A percentile compares a stretch with the other conserved stretches of the same genome.
phyloP scores from a whole-genome alignment of 2,329 filamentous ascomycete species.

The Raffaelea ambrosiae region DNA sequence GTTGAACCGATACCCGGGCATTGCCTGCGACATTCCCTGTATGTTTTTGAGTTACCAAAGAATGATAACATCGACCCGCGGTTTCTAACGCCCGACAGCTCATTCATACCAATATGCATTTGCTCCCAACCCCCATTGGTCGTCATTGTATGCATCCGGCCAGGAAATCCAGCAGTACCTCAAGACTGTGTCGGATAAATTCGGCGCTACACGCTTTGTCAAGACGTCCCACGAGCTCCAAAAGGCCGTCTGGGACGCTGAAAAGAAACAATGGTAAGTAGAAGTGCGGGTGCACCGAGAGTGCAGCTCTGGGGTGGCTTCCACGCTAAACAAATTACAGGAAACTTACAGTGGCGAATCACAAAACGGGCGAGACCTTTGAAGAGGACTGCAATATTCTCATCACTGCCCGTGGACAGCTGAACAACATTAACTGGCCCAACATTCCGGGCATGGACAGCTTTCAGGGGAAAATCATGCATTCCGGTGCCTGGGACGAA shows the following conservation, averaged over 20 bases:
- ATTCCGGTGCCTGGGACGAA: slow-evolving; percentile 37
- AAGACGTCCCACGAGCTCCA: slow-evolving; percentile 32
- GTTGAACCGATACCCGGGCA: slow-evolving; percentile 24
- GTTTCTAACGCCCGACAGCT: slow-evolving; percentile 15
- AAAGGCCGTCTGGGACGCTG: slow-evolving; percentile 30
- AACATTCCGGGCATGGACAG: slow-evolving; percentile 30
- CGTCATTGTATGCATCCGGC: slow-evolving; percentile 38
- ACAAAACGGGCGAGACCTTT: slow-evolving; percentile 25
- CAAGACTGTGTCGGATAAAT: slow-evolving; percentile 35
- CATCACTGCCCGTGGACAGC: slow-evolving; percentile 31
- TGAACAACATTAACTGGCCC: slow-evolving; percentile 35
- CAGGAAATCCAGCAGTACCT: slow-evolving; percentile 42
- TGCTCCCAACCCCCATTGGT: slow-evolving; percentile 47
- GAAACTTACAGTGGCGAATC: slow-evolving; percentile 24
- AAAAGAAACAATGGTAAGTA: slow-evolving; percentile 27
- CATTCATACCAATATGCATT: slow-evolving; percentile 50
- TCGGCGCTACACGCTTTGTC: slow-evolving; percentile 36
- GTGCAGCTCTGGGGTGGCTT: not conserved
- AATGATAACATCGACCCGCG: not conserved
- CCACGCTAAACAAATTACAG: too few relatives aligned
- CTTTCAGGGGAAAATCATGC: slow-evolving; percentile 34
- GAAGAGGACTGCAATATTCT: slow-evolving; percentile 31
- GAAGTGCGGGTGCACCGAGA: not conserved
- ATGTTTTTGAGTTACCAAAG: slow-evolving; percentile 12
- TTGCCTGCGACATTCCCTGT: slow-evolving; percentile 29